Base-by-base conservation (phyloP, 306 rosid genomes). In the Phaseolus lunatus region DNA sequence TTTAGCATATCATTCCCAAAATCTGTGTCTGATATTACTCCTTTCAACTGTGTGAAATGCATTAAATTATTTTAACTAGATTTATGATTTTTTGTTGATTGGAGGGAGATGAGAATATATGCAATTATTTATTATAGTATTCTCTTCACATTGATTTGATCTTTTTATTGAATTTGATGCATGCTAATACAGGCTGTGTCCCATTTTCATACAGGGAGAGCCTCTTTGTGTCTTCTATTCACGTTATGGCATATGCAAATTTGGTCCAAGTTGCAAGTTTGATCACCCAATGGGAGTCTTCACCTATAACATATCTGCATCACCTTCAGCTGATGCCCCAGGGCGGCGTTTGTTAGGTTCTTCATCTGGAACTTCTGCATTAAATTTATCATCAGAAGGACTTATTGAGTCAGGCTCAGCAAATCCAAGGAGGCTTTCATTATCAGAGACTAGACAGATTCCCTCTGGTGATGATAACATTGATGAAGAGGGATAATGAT, bases 211-310 rank as follows among this genome's bases (percentile, higher is more conserved):
- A 61, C 93, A 92, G 98, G 98, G 91, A 80, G 93, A 95, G 72
- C 97, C 97, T 72, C 68, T 92, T 79, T 95, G 98, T 88, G 93
- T 90, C 82, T 90, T 92, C 85, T 95, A 95, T 79, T 92, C 96
- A 23, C 98, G 97, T 66, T 95, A 95, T 79, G 98, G 97, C 65
- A 95, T 92, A 81, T 95, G 98, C 87, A 95, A 95, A 88, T 95
- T 95, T 47, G 98, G 98, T 31, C 98, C 98, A 27, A 92, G 97
- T 82, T 95, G 98, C 92, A 95, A 95, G 92, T 95, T 95, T 83
- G 96, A 92, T 78, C 98, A 95, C 62, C 98, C 98, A 50, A 92
- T 92, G 96, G 95, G 91, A 83, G 87, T 92, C 86, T 90, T 92
- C 81, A 56, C 97, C 19, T 92, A 90, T 76, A 89, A 90, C 81